phyloP scores from a whole-genome alignment of 805 yeast genomes.

The Pichia manshurica region DNA sequence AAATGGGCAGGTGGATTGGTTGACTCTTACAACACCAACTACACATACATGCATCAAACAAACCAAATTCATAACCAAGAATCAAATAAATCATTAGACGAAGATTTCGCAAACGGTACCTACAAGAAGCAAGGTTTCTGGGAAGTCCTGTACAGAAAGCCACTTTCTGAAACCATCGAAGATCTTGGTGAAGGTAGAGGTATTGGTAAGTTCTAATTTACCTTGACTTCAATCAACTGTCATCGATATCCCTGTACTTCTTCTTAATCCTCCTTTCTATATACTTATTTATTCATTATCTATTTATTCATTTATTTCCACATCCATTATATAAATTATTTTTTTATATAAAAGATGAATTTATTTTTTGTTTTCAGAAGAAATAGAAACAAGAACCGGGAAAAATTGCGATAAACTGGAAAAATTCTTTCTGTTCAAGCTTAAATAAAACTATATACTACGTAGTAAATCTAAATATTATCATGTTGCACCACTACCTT shows the following conservation, averaged over 20 bases:
- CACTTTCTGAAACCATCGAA: conserved; percentile 71
- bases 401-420: neutral
- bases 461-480: conserved; percentile 11
- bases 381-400: neutral
- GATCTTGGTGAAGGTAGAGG: conserved; percentile 69
- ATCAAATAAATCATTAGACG: conserved; percentile 32
- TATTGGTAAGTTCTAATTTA: conserved; percentile 33
- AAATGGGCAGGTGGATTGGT: conserved; percentile 51
- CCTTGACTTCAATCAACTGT: neutral
- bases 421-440: neutral
- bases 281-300: conserved; percentile 5
- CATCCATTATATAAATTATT: conserved; percentile 1
- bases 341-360: neutral
- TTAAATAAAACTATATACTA: neutral
- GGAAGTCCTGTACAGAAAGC: conserved; percentile 77
- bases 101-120: conserved; percentile 26
- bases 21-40: conserved; percentile 41
- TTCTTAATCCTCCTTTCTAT: neutral
- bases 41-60: conserved; percentile 35
- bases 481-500: conserved; percentile 44
- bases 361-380: conserved; percentile 9
- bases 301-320: conserved; percentile 4
- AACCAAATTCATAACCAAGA: conserved; percentile 37
- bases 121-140: conserved; percentile 57
- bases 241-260: neutral